These are phyloP conservation scores for Senecio squalidus DNA, from an alignment of 140 eudicot genomes.

Conservation along the genomic window DNA sequence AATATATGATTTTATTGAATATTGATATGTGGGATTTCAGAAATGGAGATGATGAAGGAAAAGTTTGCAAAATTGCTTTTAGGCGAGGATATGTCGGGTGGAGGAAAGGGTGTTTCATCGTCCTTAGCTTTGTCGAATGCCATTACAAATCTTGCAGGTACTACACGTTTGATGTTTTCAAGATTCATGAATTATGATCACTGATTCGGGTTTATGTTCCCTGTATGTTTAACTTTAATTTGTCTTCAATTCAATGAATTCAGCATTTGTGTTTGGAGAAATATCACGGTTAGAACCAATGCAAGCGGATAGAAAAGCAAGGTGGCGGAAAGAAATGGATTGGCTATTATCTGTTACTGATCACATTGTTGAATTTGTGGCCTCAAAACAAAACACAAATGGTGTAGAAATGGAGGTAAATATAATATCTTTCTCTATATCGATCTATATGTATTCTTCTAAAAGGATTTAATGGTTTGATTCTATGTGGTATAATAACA, in stretches of 20 bases:
- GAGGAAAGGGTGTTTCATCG: conserved; percentile 83
- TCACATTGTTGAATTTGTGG: conserved; percentile 77
- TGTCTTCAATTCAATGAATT: background rate
- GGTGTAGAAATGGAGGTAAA: conserved; percentile 73
- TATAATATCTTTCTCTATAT: too few species aligned
- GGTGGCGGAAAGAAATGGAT: conserved; percentile 82
- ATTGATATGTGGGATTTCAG: conserved; percentile 19
- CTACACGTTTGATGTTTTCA: background rate
- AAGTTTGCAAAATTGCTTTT: conserved; percentile 72
- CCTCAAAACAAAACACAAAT: conserved; percentile 55
- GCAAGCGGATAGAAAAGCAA: conserved; percentile 53
- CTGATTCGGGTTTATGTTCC: background rate
- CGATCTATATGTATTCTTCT: too few species aligned
- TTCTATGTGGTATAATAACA: too few species aligned
- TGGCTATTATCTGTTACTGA: conserved; percentile 80
- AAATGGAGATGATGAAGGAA: conserved; percentile 70
- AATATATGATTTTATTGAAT: background rate
- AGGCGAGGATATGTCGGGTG: conserved; percentile 93
- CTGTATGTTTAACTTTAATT: background rate
- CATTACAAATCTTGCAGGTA: conserved; percentile 82
- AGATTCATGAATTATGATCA: too few species aligned
- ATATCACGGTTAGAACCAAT: conserved; percentile 76
- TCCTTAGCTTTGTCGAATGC: conserved; percentile 79
- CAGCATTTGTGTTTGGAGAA: conserved; percentile 87
- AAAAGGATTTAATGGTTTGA: too few species aligned